Evolutionary conservation across 768 basidiomycete species (phyloP).

Genomic region (Mycena sanguinolenta): DNA sequence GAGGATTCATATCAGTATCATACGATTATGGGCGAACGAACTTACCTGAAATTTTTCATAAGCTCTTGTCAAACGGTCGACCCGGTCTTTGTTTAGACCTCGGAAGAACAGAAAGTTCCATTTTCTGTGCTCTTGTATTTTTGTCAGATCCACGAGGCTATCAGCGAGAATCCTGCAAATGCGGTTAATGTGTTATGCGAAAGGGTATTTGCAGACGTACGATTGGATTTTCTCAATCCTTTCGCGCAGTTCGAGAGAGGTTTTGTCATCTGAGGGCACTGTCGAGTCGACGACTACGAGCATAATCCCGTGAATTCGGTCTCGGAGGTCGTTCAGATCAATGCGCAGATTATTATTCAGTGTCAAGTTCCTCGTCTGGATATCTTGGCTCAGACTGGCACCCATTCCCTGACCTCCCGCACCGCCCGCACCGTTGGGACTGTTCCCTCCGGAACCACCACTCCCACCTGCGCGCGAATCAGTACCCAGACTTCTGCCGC

Average conservation of each 20-base stretch:
- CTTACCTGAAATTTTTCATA: not conserved
- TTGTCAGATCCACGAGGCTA: not conserved
- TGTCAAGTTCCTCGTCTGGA: too few species aligned
- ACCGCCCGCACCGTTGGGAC: too few species aligned
- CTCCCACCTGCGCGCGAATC: too few species aligned
- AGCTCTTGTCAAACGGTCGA: not conserved
- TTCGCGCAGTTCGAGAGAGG: not conserved
- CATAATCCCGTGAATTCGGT: not conserved
- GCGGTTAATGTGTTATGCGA: not conserved
- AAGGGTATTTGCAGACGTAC: not conserved
- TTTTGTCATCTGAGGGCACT: not conserved
- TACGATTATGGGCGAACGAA: not conserved
- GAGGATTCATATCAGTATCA: not conserved
- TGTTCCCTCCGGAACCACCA: too few species aligned
- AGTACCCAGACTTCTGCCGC: too few species aligned
- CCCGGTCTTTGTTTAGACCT: not conserved
- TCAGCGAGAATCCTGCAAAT: not conserved
- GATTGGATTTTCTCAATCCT: not conserved
- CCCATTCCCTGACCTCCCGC: too few species aligned
- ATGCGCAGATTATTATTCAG: too few species aligned
- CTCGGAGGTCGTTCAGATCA: not conserved
- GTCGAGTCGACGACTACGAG: not conserved
- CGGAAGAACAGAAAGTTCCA: not conserved
- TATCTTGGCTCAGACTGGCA: too few species aligned
- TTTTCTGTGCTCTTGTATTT: not conserved